These are phyloP conservation scores for Verticillium isaacii DNA, from an alignment of 2,329 filamentous ascomycete species.

Conservation along the genomic window DNA sequence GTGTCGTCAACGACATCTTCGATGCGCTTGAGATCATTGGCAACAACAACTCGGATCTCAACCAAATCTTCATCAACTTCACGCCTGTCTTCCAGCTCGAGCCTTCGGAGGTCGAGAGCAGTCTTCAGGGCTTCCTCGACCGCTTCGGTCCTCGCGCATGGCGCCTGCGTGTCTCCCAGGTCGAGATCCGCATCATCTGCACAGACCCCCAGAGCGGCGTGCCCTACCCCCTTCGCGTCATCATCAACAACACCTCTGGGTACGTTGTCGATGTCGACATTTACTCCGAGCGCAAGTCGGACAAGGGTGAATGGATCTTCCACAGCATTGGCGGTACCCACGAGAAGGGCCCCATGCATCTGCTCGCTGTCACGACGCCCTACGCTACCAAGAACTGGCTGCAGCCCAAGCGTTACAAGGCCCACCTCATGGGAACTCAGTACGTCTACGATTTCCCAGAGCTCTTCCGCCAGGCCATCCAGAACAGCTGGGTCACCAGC, in stretches of 20 bases:
- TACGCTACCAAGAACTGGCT: slow-evolving; percentile 98
- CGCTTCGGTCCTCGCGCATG: slow-evolving; percentile 92
- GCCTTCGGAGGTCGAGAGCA: slow-evolving; percentile 85
- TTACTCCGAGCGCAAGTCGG: slow-evolving; percentile 95
- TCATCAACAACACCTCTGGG: slow-evolving; percentile 97
- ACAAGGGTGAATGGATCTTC: slow-evolving; percentile 98
- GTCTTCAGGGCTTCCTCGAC: slow-evolving; percentile 90
- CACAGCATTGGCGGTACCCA: slow-evolving; percentile 93
- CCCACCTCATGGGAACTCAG: slow-evolving; percentile 97
- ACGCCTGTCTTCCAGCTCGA: slow-evolving; percentile 91
- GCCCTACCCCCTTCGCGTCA: slow-evolving; percentile 87
- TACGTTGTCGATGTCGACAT: slow-evolving; percentile 97
- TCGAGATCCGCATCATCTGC: slow-evolving; percentile 97
- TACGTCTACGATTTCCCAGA: slow-evolving; percentile 99
- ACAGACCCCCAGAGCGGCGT: slow-evolving; percentile 80
- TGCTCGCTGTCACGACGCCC: slow-evolving; percentile 83
- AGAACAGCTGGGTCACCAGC: slow-evolving; percentile 85
- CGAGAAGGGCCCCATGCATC: slow-evolving; percentile 92
- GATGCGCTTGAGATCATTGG: slow-evolving; percentile 97
- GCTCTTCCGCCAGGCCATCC: slow-evolving; percentile 95
- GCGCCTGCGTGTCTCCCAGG: slow-evolving; percentile 93
- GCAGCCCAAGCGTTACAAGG: slow-evolving; percentile 99
- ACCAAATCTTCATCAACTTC: slow-evolving; percentile 99
- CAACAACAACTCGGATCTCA: slow-evolving; percentile 98
- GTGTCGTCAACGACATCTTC: slow-evolving; percentile 94